Percentiles rank a stretch among this genome's conserved stretches.
Evolutionary conservation across 345 rosid genomes (phyloP).

Genomic region (Salix suchowensis): DNA sequence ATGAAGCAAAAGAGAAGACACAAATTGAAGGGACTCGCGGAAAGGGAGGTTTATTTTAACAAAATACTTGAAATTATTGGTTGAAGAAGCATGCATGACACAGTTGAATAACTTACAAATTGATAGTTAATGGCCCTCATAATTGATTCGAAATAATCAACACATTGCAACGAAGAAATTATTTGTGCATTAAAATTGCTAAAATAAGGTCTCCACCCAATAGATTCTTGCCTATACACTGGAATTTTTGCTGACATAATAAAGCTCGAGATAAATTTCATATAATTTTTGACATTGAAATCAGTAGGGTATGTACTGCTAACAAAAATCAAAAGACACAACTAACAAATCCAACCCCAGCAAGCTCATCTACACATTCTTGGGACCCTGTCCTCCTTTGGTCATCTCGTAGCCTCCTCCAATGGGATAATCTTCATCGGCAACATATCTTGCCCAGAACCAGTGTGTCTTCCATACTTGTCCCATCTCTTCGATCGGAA

Average conservation of each 20-base stretch:
- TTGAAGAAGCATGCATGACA: not conserved
- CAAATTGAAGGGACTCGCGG: too few species aligned
- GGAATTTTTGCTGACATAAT: not conserved
- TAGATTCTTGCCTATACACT: not conserved
- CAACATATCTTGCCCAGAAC: slow-evolving; percentile 58
- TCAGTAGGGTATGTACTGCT: slow-evolving; percentile 21
- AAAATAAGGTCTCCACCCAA: not conserved
- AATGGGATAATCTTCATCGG: slow-evolving; percentile 20
- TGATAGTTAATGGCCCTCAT: too few species aligned
- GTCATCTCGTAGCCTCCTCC: slow-evolving; percentile 46
- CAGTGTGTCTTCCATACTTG: slow-evolving; percentile 59
- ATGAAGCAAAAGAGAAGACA: not conserved
- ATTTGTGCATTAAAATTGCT: not conserved
- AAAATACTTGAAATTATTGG: not conserved
- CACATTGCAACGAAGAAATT: not conserved
- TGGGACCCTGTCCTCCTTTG: slow-evolving; percentile 27
- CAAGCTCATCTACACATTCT: slow-evolving; percentile 26
- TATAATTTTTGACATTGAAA: slow-evolving; percentile 2
- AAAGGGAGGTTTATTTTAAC: not conserved
- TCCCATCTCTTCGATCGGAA: slow-evolving; percentile 70
- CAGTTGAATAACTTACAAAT: not conserved
- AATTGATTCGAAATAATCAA: not conserved
- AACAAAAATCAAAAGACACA: not conserved
- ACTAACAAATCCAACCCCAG: not conserved
- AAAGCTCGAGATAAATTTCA: not conserved